These are phyloP conservation scores for Pinus tabuliformis DNA, from an alignment of 75 land plant genomes.

Conservation along the genomic window DNA sequence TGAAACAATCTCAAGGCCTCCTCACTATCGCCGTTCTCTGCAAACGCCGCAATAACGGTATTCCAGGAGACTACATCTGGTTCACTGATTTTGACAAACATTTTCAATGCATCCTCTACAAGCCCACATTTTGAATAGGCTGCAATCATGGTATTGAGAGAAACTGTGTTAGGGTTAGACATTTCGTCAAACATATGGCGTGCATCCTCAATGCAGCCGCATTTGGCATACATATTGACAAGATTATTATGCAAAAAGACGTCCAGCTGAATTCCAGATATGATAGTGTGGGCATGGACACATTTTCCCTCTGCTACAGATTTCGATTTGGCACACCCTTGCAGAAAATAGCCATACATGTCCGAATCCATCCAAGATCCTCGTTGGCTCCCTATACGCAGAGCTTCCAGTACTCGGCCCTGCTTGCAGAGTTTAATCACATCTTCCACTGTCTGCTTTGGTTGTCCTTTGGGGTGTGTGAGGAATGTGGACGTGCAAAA, in stretches of 20 bases:
- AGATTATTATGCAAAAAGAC: conserved; percentile 39
- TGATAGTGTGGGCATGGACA: conserved; percentile 44
- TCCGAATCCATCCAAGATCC: background rate
- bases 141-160: conserved; percentile 39
- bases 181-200: conserved; percentile 34
- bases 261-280: conserved; percentile 22
- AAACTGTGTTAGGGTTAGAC: conserved; percentile 23
- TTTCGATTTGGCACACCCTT: conserved; percentile 11
- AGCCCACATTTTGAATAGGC: conserved; percentile 34
- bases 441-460: too few relatives aligned
- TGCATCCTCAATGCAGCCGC: conserved; percentile 21
- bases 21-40: conserved; percentile 23
- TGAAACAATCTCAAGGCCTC: conserved; percentile 28
- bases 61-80: conserved; percentile 41
- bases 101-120: conserved; percentile 17
- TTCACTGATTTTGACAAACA: conserved; percentile 25
- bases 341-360: conserved; percentile 9
- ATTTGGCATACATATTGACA: conserved; percentile 41
- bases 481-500: too few relatives aligned
- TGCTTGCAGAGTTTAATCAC: background rate
- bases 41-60: conserved; percentile 46
- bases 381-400: background rate
- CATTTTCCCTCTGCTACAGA: conserved; percentile 29
- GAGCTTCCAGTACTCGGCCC: background rate
- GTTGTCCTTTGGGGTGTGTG: too few relatives aligned